A percentile compares a stretch with the other conserved stretches of the same genome.
Conservation (phyloP, 768 basidiomycete species). For the Tylopilus vinaceipallidus region DNA sequence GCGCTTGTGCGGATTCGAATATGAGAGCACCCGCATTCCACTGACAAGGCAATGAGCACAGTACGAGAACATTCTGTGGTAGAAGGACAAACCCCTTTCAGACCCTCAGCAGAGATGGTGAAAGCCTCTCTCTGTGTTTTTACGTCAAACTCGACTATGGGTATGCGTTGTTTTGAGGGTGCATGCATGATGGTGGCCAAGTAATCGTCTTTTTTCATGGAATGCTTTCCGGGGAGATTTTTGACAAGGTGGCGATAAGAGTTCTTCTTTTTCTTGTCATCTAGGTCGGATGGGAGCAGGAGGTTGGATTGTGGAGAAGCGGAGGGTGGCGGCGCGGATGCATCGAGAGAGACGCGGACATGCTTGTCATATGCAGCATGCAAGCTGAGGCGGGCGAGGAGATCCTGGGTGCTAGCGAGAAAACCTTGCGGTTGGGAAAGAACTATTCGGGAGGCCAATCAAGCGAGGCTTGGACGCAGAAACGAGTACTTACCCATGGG, state of each 20-base stretch:
- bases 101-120: slow-evolving; percentile 64
- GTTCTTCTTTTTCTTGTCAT: slow-evolving; percentile 73
- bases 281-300: slow-evolving; percentile 51
- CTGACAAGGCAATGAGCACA: slow-evolving; percentile 35
- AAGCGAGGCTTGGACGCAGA: slow-evolving; percentile 5
- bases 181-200: slow-evolving; percentile 61
- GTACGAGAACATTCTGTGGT: slow-evolving; percentile 1
- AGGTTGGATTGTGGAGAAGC: slow-evolving; percentile 31
- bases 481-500: slow-evolving; percentile 30
- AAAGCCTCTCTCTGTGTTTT: slow-evolving; percentile 74
- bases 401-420: slow-evolving; percentile 76
- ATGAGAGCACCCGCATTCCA: slow-evolving; percentile 67
- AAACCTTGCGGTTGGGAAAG: slow-evolving; percentile 38
- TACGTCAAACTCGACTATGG: slow-evolving; percentile 60
- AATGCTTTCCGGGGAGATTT: slow-evolving; percentile 76
- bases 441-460: slow-evolving; percentile 23
- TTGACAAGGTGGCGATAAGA: slow-evolving; percentile 76
- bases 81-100: slow-evolving; percentile 61
- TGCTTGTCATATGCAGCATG: slow-evolving; percentile 79
- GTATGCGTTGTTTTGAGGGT: slow-evolving; percentile 68
- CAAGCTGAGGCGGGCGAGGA: slow-evolving; percentile 69
- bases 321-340: slow-evolving; percentile 25
- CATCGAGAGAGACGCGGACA: slow-evolving; percentile 51
- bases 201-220: slow-evolving; percentile 77
- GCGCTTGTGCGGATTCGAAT: slow-evolving; percentile 67